A percentile compares a stretch with the other conserved stretches of the same genome.
These are phyloP conservation scores for Lichina pygmaea DNA, from an alignment of 495 filamentous ascomycete genomes.

Conservation along the genomic window DNA sequence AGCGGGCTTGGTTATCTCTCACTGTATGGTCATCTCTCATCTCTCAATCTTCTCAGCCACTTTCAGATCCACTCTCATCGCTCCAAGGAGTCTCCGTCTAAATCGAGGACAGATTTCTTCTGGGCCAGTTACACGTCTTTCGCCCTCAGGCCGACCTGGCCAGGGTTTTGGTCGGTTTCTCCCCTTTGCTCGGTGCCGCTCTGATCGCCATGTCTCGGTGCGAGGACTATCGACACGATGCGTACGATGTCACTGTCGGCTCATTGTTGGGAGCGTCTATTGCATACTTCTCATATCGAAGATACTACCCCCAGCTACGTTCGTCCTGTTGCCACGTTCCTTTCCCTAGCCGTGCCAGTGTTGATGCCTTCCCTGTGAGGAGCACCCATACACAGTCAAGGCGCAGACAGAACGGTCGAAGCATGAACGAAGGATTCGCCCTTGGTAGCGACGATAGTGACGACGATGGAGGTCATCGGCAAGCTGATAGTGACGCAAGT, in stretches of 20 bases:
- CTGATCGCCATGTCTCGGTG: slow-evolving; percentile 78
- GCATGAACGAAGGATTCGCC: too few species aligned
- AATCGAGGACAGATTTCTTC: slow-evolving; percentile 26
- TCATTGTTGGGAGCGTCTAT: slow-evolving; percentile 44
- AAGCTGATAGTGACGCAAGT: too few species aligned
- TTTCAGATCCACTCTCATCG: neutral
- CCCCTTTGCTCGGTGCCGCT: slow-evolving; percentile 52
- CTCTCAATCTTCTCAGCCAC: neutral
- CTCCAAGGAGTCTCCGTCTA: neutral
- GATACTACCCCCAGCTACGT: slow-evolving; percentile 31
- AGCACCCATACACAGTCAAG: slow-evolving; percentile 2
- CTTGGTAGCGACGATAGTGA: too few species aligned
- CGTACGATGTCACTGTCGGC: slow-evolving; percentile 68
- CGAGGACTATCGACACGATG: slow-evolving; percentile 87
- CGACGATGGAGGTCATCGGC: too few species aligned
- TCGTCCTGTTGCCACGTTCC: slow-evolving; percentile 24
- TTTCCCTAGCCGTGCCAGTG: slow-evolving; percentile 19
- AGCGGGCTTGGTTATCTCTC: slow-evolving; percentile 60
- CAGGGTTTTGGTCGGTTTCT: slow-evolving; percentile 24
- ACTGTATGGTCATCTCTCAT: slow-evolving; percentile 16
- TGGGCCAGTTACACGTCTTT: slow-evolving; percentile 56
- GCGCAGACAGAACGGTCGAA: too few species aligned
- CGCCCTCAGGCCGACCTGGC: slow-evolving; percentile 44
- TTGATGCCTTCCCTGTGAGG: slow-evolving; percentile 5
- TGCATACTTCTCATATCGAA: slow-evolving; percentile 60